Percentiles rank a stretch among this genome's conserved stretches.
Evolutionary conservation across 768 basidiomycete genomes (phyloP).

Genomic region (Termitomyces sp.): DNA sequence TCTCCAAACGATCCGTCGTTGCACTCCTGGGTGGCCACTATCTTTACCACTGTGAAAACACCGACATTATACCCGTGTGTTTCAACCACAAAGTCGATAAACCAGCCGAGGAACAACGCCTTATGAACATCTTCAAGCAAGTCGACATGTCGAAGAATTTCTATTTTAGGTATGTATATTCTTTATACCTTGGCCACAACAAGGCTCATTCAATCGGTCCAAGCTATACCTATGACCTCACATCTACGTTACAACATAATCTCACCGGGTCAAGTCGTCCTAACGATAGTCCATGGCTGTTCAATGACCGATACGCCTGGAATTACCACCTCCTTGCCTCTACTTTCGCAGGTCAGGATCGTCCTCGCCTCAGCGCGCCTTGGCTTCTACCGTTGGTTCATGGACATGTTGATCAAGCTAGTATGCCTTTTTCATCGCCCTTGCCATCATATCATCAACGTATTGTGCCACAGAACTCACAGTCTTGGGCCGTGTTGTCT

Average conservation of each 20-base stretch:
- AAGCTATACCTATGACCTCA: constrained; percentile 95
- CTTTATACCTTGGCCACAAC: neutral
- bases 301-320: constrained; percentile 92
- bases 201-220: constrained; percentile 1
- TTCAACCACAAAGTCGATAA: constrained; percentile 82
- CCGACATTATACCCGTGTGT: constrained; percentile 75
- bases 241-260: constrained; percentile 93
- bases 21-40: constrained; percentile 94
- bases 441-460: neutral
- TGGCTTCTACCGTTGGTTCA: constrained; percentile 94
- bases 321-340: constrained; percentile 81
- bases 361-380: constrained; percentile 44
- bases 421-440: constrained; percentile 39
- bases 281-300: constrained; percentile 49
- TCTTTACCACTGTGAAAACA: constrained; percentile 91
- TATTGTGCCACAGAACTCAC: constrained; percentile 60
- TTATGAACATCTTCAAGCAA: constrained; percentile 89
- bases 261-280: constrained; percentile 53
- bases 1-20: constrained; percentile 87
- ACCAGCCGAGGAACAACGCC: constrained; percentile 81
- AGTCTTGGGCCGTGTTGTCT: constrained; percentile 84
- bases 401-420: constrained; percentile 97
- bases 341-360: constrained; percentile 47
- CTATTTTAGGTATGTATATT: constrained; percentile 74
- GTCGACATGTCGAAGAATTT: constrained; percentile 99